Percentiles rank a stretch among this genome's conserved stretches.
Evolutionary conservation across 257 asterid species (phyloP).

Genomic region (Marsdenia floribunda): DNA sequence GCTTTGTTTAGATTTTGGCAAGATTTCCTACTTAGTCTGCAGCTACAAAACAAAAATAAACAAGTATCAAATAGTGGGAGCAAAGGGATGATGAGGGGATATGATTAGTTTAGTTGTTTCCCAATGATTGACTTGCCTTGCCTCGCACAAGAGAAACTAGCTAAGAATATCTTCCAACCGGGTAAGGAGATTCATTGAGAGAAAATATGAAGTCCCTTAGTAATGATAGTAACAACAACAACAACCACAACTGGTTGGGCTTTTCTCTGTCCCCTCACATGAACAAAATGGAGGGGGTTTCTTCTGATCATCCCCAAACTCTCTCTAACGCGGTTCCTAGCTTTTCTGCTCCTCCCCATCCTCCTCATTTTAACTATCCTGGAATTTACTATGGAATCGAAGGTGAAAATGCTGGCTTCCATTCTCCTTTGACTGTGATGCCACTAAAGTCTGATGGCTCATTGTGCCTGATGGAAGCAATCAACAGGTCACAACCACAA

Average conservation of each 20-base stretch:
- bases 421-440: slow-evolving; percentile 63
- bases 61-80: slow-evolving; percentile 27
- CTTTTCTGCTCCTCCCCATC: slow-evolving; percentile 22
- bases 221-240: slow-evolving; percentile 37
- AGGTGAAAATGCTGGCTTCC: slow-evolving; percentile 43
- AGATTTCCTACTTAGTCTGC: slow-evolving; percentile 38
- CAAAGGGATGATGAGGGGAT: slow-evolving; percentile 15
- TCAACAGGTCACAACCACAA: slow-evolving; percentile 71
- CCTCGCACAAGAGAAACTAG: slow-evolving; percentile 27
- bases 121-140: slow-evolving; percentile 66
- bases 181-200: slow-evolving; percentile 11
- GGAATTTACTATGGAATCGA: slow-evolving; percentile 55
- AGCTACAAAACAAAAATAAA: slow-evolving; percentile 58
- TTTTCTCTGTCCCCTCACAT: slow-evolving; percentile 72
- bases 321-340: slow-evolving; percentile 37
- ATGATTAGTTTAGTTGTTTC: slow-evolving; percentile 53
- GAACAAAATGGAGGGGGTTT: slow-evolving; percentile 48
- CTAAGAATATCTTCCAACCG: slow-evolving; percentile 12
- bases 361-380: slow-evolving; percentile 40
- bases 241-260: slow-evolving; percentile 62
- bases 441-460: slow-evolving; percentile 95
- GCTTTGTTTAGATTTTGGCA: slow-evolving; percentile 30
- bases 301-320: slow-evolving; percentile 26
- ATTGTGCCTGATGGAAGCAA: slow-evolving; percentile 72
- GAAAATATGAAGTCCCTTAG: slow-evolving; percentile 40